Percentiles rank a stretch among this genome's conserved stretches.
phyloP scores from a whole-genome alignment of 805 yeast species.

The Pichia membranifaciens region DNA sequence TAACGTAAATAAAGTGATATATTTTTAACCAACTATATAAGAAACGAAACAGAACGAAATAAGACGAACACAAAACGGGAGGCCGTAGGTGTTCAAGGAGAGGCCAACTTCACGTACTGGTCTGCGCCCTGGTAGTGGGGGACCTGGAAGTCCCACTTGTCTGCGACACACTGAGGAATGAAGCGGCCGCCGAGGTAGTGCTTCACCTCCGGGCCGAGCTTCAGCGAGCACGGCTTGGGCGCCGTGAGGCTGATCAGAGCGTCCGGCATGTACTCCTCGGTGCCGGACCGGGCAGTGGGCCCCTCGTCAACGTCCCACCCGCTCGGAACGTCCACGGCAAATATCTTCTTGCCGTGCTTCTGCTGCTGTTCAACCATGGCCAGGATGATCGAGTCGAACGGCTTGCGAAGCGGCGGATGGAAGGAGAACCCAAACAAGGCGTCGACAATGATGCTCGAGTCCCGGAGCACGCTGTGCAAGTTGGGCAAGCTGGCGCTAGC shows the following conservation, averaged over 20 bases:
- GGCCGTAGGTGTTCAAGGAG: too few species aligned
- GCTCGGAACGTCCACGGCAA: constrained; percentile 87
- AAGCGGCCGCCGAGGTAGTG: constrained; percentile 94
- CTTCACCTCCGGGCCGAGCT: constrained; percentile 35
- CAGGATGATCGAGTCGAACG: constrained; percentile 51
- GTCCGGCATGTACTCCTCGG: constrained; percentile 42
- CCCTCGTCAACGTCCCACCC: constrained; percentile 97
- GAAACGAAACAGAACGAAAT: too few species aligned
- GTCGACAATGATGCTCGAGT: constrained; percentile 58
- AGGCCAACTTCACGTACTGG: constrained; percentile 40
- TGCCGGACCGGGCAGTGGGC: constrained; percentile 39
- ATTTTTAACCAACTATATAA: too few species aligned
- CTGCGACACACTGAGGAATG: constrained; percentile 59
- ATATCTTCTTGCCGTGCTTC: constrained; percentile 44
- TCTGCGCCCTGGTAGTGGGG: constrained; percentile 54
- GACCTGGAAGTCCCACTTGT: constrained; percentile 63
- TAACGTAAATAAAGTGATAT: too few species aligned
- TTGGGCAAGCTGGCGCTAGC: constrained; percentile 11
- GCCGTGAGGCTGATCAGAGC: constrained; percentile 83
- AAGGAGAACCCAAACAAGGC: constrained; percentile 92
- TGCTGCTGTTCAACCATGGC: constrained; percentile 32
- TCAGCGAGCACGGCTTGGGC: constrained; percentile 78
- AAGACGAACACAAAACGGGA: too few species aligned
- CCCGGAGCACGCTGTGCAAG: constrained; percentile 25
- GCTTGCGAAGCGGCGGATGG: constrained; percentile 78